Conservation (phyloP, 2,329 filamentous ascomycete species). For the Aspergillus versicolor region DNA sequence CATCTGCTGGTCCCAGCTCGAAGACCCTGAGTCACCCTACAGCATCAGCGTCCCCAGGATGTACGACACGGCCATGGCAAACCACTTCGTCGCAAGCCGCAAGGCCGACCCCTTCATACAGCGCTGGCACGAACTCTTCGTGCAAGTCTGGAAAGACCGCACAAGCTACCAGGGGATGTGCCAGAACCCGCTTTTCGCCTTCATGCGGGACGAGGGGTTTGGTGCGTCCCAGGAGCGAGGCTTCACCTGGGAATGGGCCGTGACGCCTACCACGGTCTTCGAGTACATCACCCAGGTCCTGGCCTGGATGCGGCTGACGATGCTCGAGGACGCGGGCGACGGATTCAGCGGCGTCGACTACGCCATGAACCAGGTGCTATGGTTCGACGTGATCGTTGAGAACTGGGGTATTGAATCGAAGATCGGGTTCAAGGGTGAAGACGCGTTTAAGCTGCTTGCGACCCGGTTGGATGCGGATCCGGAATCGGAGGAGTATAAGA, state of each 20-base stretch:
- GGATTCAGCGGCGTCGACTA: background rate
- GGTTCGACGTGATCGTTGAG: background rate
- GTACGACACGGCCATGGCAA: background rate
- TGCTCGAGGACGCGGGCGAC: background rate
- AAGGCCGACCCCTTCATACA: background rate
- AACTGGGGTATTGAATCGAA: background rate
- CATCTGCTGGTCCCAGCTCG: constrained; percentile 5
- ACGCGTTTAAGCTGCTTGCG: background rate
- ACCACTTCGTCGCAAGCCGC: constrained; percentile 2
- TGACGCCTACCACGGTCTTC: background rate
- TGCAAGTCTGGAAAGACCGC: background rate
- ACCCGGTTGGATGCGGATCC: background rate
- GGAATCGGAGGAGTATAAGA: background rate
- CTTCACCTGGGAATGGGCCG: background rate
- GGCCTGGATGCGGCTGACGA: background rate
- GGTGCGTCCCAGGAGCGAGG: background rate
- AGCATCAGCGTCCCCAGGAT: background rate
- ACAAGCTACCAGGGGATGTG: background rate
- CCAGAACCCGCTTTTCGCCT: background rate
- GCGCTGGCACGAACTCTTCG: constrained; percentile 4
- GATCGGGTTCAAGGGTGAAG: background rate
- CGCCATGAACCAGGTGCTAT: background rate
- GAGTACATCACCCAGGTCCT: constrained; percentile 1
- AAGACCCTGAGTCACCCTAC: background rate
- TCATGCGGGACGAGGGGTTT: background rate